Evolutionary conservation across 768 basidiomycete genomes (phyloP), one percentile per base, ranked within the genome.

Genomic region (Cubamyces lactineus): DNA sequence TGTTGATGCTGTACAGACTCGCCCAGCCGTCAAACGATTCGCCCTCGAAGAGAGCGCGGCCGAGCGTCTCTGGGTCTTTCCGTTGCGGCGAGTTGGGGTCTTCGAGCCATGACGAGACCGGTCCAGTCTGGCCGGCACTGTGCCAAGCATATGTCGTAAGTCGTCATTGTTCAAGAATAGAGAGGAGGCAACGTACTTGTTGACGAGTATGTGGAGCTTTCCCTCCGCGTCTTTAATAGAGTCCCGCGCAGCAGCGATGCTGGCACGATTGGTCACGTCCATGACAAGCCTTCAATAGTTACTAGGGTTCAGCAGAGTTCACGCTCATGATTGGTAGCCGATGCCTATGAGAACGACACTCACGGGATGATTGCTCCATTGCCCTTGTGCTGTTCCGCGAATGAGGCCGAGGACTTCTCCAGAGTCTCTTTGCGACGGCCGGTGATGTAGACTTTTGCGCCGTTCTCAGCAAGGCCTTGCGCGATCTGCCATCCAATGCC

Each of bases 391-490:
- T 71, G 77, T 80, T 83, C 85, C 11, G 76, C 76, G 47, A 78
- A 74, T n/a, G 80, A 42, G 4, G 24, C 57, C 5, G 63, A 76
- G 16, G 82, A 78, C 63, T 78, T 82, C 68, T 88, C 79, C 21
- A 94, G 79, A 2, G 89, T 84, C 5, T 87, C 83, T 49, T 80
- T 72, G 48, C 92, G 82, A 41, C 91, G 79, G 17, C 89, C 88
- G 2, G 85, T 87, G 67, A 93, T 89, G 69, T 93, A 94, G 16
- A 92, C 91, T 66, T 85, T 88, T 15, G 91, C 90, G 1, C 91
- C 90, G 67, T 86, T 88, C 28, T 86, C 80, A 16, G 91, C 91
- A 13, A 93, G 80, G 5, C 89, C 91, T 55, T 80, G 78, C 9
- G 89, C 77, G 58, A 91, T 91, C 83, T 87, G 86, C 60, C 86